Base-by-base conservation (phyloP, 257 asterid genomes). In the Ajuga chamaepitys region DNA sequence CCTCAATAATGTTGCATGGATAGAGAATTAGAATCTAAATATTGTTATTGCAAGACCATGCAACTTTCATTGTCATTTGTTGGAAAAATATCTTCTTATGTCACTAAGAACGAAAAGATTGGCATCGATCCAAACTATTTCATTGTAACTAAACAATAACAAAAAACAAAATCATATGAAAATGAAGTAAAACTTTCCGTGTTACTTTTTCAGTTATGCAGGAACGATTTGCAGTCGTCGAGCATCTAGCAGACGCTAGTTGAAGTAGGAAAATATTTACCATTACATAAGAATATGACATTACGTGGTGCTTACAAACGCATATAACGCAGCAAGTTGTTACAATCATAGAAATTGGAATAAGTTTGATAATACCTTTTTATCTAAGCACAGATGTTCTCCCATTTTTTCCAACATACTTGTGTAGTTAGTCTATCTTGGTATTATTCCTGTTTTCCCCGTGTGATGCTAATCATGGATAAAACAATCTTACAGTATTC, bases 21-120 rank as follows among this genome's bases (percentile, higher is more conserved):
- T 62, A 71, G 82, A 70, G 93, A 81, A 83, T 83, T 83, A 81
- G 89, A 86, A 86, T 79, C 80, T 75, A n/a, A 42, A 55, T 11
- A 48, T 48, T 22, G 37, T 30, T 65, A 58, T 58, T 75, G 80
- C 69, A 62, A 9, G 45, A 47, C 53, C 57, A 55, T 62, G 64
- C 77, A 72, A 28, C 58, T 17, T 62, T 66, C 57, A 14, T 51
- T 77, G 35, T 73, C 53, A n/a, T n/a, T n/a, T n/a, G n/a, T n/a
- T n/a, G n/a, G n/a, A n/a, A 35, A 32, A 64, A 18, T 59, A 52
- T 72, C 66, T 34, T 55, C 70, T 60, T 52, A 50, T 66, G 58
- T 63, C 72, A 51, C 62, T 22, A 20, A 8, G 20, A 50, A 62
- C 0, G 38, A 28, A 37, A 50, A 22, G 54, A 60, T 24, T n/a